Conservation (phyloP, 2,329 filamentous ascomycete genomes). For the Tolypocladium guangdongense region DNA sequence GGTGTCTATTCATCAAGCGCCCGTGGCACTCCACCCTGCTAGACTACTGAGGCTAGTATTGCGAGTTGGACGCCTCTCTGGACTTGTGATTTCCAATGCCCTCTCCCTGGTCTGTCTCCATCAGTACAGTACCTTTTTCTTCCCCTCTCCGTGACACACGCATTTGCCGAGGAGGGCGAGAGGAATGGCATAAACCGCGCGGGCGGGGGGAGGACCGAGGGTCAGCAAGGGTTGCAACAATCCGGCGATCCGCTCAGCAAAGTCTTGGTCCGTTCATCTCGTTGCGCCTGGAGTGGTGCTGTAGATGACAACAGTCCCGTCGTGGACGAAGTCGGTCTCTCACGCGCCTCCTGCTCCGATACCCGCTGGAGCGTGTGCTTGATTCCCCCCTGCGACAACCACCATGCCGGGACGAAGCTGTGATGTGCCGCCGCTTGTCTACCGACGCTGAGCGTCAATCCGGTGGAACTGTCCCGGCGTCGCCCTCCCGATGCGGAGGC, state of each 20-base stretch:
- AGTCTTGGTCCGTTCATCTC: not conserved
- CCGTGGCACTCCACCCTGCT: not conserved
- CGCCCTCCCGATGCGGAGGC: not conserved
- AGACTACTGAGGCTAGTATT: not conserved
- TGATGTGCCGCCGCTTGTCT: not conserved
- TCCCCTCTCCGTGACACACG: not conserved
- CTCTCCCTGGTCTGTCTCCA: not conserved
- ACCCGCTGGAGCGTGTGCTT: not conserved
- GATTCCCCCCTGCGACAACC: not conserved
- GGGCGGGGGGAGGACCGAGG: not conserved
- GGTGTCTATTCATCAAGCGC: not conserved
- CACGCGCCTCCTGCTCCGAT: too few species aligned
- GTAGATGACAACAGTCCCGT: not conserved
- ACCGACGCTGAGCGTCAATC: not conserved
- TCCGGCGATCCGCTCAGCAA: not conserved
- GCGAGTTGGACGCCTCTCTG: not conserved
- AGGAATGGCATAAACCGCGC: not conserved
- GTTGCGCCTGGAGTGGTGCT: not conserved
- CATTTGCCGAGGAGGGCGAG: not conserved
- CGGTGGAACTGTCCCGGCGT: not conserved
- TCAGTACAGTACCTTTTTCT: too few species aligned
- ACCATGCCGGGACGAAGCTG: not conserved
- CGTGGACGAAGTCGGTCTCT: not conserved
- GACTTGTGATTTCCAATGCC: not conserved
- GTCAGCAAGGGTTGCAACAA: not conserved